Percentiles rank a stretch among this genome's conserved stretches.
phyloP scores from a whole-genome alignment of 2,329 filamentous ascomycete genomes.

The Aureobasidium sp. region DNA sequence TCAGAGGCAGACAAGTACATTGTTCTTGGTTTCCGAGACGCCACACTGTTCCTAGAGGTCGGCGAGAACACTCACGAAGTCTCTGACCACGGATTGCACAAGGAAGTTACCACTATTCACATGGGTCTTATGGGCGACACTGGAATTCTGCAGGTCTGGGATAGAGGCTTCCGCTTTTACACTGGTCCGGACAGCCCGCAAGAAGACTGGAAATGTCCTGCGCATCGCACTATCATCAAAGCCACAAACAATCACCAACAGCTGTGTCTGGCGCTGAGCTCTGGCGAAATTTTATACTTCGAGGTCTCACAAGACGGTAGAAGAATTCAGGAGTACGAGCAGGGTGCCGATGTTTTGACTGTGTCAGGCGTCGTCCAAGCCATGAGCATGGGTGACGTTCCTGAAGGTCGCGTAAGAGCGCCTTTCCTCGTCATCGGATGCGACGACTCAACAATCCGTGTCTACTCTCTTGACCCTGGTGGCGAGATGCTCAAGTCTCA shows the following conservation, averaged over 20 bases:
- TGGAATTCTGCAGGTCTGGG: conserved; percentile 17
- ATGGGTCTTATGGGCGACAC: conserved; percentile 93
- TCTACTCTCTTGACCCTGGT: conserved; percentile 72
- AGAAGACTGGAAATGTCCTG: conserved; percentile 42
- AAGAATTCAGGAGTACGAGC: conserved; percentile 67
- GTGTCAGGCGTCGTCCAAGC: conserved; percentile 95
- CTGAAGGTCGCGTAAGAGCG: conserved; percentile 79
- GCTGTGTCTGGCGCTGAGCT: conserved; percentile 87
- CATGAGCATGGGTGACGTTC: conserved; percentile 86
- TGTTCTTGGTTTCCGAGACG: conserved; percentile 84
- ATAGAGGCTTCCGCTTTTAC: conserved; percentile 16
- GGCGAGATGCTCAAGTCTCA: conserved; percentile 17
- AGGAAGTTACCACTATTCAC: conserved; percentile 78
- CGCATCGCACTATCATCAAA: conserved; percentile 90
- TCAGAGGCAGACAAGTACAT: conserved; percentile 93
- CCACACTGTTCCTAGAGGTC: conserved; percentile 86
- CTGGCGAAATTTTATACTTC: conserved; percentile 95
- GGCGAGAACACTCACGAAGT: conserved; percentile 96
- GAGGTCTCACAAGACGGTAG: conserved; percentile 92
- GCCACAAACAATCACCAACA: conserved; percentile 90
- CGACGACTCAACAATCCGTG: conserved; percentile 90
- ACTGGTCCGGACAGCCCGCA: conserved; percentile 14
- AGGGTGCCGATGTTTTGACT: conserved; percentile 70
- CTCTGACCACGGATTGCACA: conserved; percentile 84
- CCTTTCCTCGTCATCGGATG: conserved; percentile 94